Evolutionary conservation across 1,284 basidiomycete genomes (phyloP).

Genomic region (Pholiota adiposa): DNA sequence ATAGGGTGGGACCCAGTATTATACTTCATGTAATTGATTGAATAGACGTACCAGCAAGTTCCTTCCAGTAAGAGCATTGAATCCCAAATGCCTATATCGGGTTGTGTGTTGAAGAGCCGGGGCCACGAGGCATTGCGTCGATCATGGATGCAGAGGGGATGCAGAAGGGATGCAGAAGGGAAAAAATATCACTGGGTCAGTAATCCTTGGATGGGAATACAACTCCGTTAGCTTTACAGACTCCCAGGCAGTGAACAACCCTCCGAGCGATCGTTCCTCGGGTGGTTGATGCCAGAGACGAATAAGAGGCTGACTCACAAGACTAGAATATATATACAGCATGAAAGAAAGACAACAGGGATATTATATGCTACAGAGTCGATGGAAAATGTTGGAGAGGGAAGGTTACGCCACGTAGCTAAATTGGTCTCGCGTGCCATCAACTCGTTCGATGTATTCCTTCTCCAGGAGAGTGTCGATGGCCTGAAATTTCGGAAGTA

Average conservation of each 20-base stretch:
- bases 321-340: constrained; percentile 22
- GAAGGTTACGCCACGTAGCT: constrained; percentile 67
- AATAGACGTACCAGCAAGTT: not conserved
- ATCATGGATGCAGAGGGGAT: not conserved
- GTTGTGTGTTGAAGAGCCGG: not conserved
- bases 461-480: constrained; percentile 97
- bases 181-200: not conserved
- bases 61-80: not conserved
- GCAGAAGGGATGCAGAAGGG: not conserved
- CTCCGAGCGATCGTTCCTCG: not conserved
- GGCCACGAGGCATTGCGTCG: not conserved
- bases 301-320: constrained; percentile 17
- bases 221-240: not conserved
- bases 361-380: constrained; percentile 25
- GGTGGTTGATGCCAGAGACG: not conserved
- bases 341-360: constrained; percentile 16
- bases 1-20: not conserved
- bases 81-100: not conserved
- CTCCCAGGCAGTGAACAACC: not conserved
- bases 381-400: constrained; percentile 12
- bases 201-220: not conserved
- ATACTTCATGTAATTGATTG: not conserved
- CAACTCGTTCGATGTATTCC: constrained; percentile 95
- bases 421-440: constrained; percentile 80
- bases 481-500: constrained; percentile 54